Conservation (phyloP, 768 basidiomycete genomes). For the Naganishia onofrii region DNA sequence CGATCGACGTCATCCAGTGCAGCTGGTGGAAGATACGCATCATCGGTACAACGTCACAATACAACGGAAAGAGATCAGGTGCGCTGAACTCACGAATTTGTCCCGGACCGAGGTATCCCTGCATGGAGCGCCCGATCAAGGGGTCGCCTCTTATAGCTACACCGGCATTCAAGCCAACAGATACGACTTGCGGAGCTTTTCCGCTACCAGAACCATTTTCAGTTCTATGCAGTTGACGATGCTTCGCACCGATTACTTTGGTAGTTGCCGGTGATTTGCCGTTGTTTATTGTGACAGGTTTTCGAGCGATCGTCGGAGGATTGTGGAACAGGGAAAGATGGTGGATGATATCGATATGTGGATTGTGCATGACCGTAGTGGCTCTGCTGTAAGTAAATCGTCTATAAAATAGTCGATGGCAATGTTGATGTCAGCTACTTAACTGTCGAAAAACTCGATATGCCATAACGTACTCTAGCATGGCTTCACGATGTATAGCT, state of each 20-base stretch:
- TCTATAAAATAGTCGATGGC: not conserved
- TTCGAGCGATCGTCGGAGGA: constrained; percentile 17
- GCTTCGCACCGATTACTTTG: constrained; percentile 29
- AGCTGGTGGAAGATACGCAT: not conserved
- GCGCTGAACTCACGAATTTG: constrained; percentile 33
- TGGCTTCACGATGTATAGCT: constrained; percentile 41
- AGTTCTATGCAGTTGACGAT: constrained; percentile 22
- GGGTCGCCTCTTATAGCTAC: constrained; percentile 44
- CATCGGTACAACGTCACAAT: not conserved
- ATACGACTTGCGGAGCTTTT: constrained; percentile 40
- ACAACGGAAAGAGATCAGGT: not conserved
- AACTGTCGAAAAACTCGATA: not conserved
- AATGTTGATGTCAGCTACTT: not conserved
- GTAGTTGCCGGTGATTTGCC: not conserved
- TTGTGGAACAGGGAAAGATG: constrained; percentile 45
- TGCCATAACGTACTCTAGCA: constrained; percentile 41
- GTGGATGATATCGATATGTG: constrained; percentile 41
- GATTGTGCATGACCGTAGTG: constrained; percentile 35
- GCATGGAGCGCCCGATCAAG: constrained; percentile 43
- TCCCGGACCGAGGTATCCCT: constrained; percentile 46
- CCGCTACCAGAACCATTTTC: not conserved
- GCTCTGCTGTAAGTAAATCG: constrained; percentile 43
- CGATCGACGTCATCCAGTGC: constrained; percentile 25
- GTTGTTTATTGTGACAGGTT: constrained; percentile 15
- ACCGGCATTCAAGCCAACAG: constrained; percentile 38